Base-by-base conservation (phyloP, 139 green algal species). In the Dunaliella primolecta region DNA sequence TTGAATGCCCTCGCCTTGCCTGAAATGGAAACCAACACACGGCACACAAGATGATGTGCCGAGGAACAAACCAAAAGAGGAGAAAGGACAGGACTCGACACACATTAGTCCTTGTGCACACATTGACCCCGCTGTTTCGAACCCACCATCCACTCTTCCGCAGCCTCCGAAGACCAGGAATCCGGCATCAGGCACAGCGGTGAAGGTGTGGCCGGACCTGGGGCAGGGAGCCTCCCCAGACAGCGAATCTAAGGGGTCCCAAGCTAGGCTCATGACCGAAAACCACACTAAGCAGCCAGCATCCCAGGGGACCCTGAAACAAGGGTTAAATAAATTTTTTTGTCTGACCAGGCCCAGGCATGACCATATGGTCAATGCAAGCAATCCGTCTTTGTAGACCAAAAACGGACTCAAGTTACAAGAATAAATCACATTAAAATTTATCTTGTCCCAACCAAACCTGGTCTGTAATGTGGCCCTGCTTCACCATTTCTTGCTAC, bases 151-250 rank as follows among this genome's bases (percentile, higher is more conserved):
- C 64, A 90, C 82, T 27, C 93, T 83, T 3, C 93, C 93, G 74
- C 77, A 92, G 24, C 94, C 94, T 55, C 95, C 95, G 86, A 97
- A 97, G 7, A 97, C 80, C 20, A 95, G 38, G 83, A 95, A 94
- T 56, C 77, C 78, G 78, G 46, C 46, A 27, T 90, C 91, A 24
- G 92, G 92, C 1, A 96, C 83, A 1, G 87, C 91, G 2, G 91
- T 95, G 85, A 97, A 94, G 1, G 89, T 92, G 89, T 97, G 94
- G 0, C 94, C 94, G n/a, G 91, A 93, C 29, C 94, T 85, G 0
- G 93, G 70, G 46, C 80, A 89, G 25, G 94, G 94, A 30, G 87
- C 84, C 27, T 86, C 84, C 7, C 90, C 91, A n/a, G n/a, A n/a
- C 76, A 81, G 30, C 0, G 89, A 70, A 21, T 86, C 83, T 3